These are phyloP conservation scores for Aspergillus spinulosporus DNA, from an alignment of 2,329 filamentous ascomycete species.

Conservation along the genomic window DNA sequence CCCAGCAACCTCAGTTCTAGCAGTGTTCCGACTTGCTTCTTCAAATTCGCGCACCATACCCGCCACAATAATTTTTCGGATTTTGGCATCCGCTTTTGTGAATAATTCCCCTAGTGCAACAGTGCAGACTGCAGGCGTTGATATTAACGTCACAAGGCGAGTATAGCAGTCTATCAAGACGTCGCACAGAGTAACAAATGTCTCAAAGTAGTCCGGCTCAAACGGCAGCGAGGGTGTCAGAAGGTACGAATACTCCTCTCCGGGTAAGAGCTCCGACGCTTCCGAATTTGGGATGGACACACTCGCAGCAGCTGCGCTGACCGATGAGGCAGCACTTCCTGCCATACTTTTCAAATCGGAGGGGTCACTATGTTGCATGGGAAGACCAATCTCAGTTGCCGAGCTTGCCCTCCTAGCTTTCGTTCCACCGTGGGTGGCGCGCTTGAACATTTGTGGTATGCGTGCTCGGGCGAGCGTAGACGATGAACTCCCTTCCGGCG, in stretches of 20 bases:
- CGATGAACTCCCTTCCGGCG: slow-evolving; percentile 69
- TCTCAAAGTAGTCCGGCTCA: slow-evolving; percentile 95
- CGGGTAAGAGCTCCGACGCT: slow-evolving; percentile 65
- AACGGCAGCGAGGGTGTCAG: slow-evolving; percentile 92
- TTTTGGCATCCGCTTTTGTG: slow-evolving; percentile 78
- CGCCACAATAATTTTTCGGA: slow-evolving; percentile 86
- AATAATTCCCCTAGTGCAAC: slow-evolving; percentile 78
- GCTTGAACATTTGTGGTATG: slow-evolving; percentile 80
- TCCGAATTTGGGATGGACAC: slow-evolving; percentile 47
- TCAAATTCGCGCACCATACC: slow-evolving; percentile 91
- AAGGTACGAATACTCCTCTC: slow-evolving; percentile 84
- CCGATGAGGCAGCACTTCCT: slow-evolving; percentile 34
- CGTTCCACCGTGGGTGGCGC: slow-evolving; percentile 57
- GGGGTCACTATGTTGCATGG: slow-evolving; percentile 51
- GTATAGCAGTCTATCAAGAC: slow-evolving; percentile 91
- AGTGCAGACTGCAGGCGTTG: slow-evolving; percentile 71
- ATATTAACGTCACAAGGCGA: slow-evolving; percentile 71
- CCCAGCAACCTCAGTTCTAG: slow-evolving; percentile 78
- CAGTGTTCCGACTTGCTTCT: slow-evolving; percentile 72
- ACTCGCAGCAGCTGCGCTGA: slow-evolving; percentile 25
- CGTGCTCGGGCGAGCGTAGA: slow-evolving; percentile 73
- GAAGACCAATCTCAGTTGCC: slow-evolving; percentile 60
- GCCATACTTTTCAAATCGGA: slow-evolving; percentile 50
- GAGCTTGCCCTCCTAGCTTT: slow-evolving; percentile 61
- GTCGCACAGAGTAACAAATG: slow-evolving; percentile 92